Evolutionary conservation across 805 yeast genomes (phyloP).

Genomic region (Yarrowia osloensis): DNA sequence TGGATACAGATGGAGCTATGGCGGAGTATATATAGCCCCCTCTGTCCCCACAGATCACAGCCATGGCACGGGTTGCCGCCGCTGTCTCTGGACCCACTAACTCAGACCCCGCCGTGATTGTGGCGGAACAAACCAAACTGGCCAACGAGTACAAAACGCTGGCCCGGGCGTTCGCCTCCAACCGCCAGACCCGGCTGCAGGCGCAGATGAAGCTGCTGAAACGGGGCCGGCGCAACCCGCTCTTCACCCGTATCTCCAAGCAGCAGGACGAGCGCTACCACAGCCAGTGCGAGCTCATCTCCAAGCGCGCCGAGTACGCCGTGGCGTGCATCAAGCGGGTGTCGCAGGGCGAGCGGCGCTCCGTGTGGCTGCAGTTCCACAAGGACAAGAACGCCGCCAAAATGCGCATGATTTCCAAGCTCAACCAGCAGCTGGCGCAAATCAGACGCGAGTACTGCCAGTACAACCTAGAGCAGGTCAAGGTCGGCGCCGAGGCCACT

Average conservation of each 20-base stretch:
- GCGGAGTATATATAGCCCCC: not conserved
- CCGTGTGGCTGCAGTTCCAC: slow-evolving; percentile 41
- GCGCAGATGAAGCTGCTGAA: slow-evolving; percentile 33
- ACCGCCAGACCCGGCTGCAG: slow-evolving; percentile 34
- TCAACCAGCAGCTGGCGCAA: slow-evolving; percentile 35
- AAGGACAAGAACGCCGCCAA: slow-evolving; percentile 38
- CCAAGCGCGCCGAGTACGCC: slow-evolving; percentile 35
- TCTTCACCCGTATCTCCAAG: slow-evolving; percentile 34
- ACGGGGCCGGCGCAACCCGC: slow-evolving; percentile 33
- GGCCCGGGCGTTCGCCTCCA: slow-evolving; percentile 35
- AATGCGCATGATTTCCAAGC: slow-evolving; percentile 35
- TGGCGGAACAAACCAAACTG: slow-evolving; percentile 35
- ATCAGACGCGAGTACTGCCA: slow-evolving; percentile 38
- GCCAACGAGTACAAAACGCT: slow-evolving; percentile 35
- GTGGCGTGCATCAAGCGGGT: slow-evolving; percentile 33
- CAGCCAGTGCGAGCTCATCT: slow-evolving; percentile 19
- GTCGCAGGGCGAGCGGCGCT: slow-evolving; percentile 36
- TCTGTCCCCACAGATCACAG: not conserved
- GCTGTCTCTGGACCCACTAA: too few species aligned
- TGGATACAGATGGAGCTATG: not conserved
- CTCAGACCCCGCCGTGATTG: slow-evolving; percentile 33
- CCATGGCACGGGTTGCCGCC: too few species aligned
- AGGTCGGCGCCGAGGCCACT: slow-evolving; percentile 43
- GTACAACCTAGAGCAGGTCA: slow-evolving; percentile 40
- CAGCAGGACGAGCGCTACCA: slow-evolving; percentile 33